Base-by-base conservation (phyloP, 1,284 basidiomycete species). In the Porogramme epimiltina region DNA sequence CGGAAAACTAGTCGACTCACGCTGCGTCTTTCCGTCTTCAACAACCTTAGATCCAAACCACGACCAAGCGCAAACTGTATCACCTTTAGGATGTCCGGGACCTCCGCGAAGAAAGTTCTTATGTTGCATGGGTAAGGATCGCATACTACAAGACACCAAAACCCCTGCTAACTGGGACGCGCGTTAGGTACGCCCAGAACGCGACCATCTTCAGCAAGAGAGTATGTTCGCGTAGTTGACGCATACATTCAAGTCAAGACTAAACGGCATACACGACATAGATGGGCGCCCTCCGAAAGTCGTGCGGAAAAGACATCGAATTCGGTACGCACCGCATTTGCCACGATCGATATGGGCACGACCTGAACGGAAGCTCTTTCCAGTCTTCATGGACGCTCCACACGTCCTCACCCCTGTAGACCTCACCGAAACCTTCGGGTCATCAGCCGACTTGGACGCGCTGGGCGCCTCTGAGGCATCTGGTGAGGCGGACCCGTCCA, bases 361-460 rank as follows among this genome's bases (percentile, higher is more conserved):
- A 4, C 26, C 15, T 46, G 42, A 38, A 42, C 55, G 25, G n/a
- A 47, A 19, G 31, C 24, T 22, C 16, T 24, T 13, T 37, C 42
- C 54, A 94, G 92, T 94, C 3, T 94, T 93, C 66, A 65, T 92
- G 43, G 90, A 95, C 62, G 89, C 81, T 0, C 89, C 92, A 10
- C 77, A 87, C 49, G 76, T 93, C 18, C 75, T 94, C 25, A 77
- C 84, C 47, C 85, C 86, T 0, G 84, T 77, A 5, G 91, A 95
- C 63, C 69, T 92, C 15, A 73, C 71, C 38, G 71, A 59, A 28
- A 57, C 62, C 11, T 66, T 78, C n/a, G 58, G 60, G 31, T 45
- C 64, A 3, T 40, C 51, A 1, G 55, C 59, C 3, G 56, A 56
- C 28, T 62, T 79, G 4, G 74, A 74, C 47, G 77, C 80, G 26